Evolutionary conservation across 805 yeast genomes (phyloP).

Genomic region (Monosporozyma yasuniensis): DNA sequence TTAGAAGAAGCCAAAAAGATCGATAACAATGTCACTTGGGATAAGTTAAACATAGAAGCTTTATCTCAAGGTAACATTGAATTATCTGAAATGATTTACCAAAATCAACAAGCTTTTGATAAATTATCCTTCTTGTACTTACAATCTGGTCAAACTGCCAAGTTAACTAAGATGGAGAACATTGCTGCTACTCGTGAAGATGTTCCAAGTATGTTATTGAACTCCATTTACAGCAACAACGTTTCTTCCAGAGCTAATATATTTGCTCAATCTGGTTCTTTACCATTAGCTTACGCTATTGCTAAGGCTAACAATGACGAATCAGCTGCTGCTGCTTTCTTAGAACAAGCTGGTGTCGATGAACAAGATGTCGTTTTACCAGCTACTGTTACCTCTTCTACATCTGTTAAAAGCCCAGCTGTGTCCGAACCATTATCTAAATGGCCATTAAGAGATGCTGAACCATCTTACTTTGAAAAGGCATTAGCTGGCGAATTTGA

Average conservation of each 20-base stretch:
- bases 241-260: slow-evolving; percentile 65
- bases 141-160: slow-evolving; percentile 67
- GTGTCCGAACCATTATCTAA: slow-evolving; percentile 35
- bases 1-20: slow-evolving; percentile 75
- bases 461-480: slow-evolving; percentile 73
- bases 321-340: slow-evolving; percentile 62
- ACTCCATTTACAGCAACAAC: slow-evolving; percentile 68
- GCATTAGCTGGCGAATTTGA: slow-evolving; percentile 76
- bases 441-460: slow-evolving; percentile 78
- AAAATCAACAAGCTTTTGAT: slow-evolving; percentile 78
- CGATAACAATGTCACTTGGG: slow-evolving; percentile 66
- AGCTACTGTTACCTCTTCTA: slow-evolving; percentile 27
- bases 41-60: slow-evolving; percentile 76
- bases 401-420: slow-evolving; percentile 40
- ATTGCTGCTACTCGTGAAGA: slow-evolving; percentile 88
- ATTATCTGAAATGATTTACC: slow-evolving; percentile 79
- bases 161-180: slow-evolving; percentile 73
- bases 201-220: slow-evolving; percentile 68
- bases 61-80: slow-evolving; percentile 80
- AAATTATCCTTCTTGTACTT: slow-evolving; percentile 83
- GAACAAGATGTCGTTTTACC: slow-evolving; percentile 61
- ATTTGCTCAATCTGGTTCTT: slow-evolving; percentile 68
- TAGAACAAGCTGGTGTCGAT: slow-evolving; percentile 59
- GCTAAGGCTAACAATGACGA: slow-evolving; percentile 81
- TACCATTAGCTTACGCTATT: slow-evolving; percentile 84